Evolutionary conservation across 371 early-diverging fungal species (phyloP).

Genomic region (Zychaea mexicana): DNA sequence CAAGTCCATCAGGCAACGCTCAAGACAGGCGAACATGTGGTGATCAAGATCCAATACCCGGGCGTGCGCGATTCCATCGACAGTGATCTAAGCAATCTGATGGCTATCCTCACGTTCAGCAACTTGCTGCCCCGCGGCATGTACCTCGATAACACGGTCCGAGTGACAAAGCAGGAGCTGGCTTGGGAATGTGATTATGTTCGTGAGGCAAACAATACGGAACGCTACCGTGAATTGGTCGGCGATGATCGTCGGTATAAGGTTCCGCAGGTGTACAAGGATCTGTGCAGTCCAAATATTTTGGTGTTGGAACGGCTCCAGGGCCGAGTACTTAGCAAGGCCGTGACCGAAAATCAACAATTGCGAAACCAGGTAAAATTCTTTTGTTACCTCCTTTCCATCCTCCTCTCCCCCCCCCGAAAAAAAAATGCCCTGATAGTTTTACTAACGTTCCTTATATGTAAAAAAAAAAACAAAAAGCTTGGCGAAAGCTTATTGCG

Average conservation of each 20-base stretch:
- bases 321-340: slow-evolving; percentile 75
- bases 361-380: slow-evolving; percentile 64
- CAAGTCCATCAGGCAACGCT: slow-evolving; percentile 89
- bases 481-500: slow-evolving; percentile 65
- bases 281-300: slow-evolving; percentile 73
- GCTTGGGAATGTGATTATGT: slow-evolving; percentile 93
- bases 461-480: slow-evolving; percentile 2
- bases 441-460: background rate
- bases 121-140: slow-evolving; percentile 90
- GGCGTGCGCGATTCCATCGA: slow-evolving; percentile 90
- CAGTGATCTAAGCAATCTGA: slow-evolving; percentile 85
- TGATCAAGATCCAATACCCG: slow-evolving; percentile 97
- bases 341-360: slow-evolving; percentile 66
- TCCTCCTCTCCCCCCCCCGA: too few species aligned
- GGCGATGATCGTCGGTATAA: slow-evolving; percentile 63
- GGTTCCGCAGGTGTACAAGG: slow-evolving; percentile 77
- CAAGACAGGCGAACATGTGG: slow-evolving; percentile 61
- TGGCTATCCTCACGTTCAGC: slow-evolving; percentile 77
- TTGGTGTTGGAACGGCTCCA: slow-evolving; percentile 81
- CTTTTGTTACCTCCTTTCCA: background rate
- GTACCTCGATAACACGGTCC: slow-evolving; percentile 95
- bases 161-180: slow-evolving; percentile 89
- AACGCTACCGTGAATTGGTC: slow-evolving; percentile 67
- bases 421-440: too few species aligned
- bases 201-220: slow-evolving; percentile 84